Evolutionary conservation across 2,329 filamentous ascomycete genomes (phyloP), one percentile per base, ranked within the genome.

Genomic region (Epichloe uncinata): DNA sequence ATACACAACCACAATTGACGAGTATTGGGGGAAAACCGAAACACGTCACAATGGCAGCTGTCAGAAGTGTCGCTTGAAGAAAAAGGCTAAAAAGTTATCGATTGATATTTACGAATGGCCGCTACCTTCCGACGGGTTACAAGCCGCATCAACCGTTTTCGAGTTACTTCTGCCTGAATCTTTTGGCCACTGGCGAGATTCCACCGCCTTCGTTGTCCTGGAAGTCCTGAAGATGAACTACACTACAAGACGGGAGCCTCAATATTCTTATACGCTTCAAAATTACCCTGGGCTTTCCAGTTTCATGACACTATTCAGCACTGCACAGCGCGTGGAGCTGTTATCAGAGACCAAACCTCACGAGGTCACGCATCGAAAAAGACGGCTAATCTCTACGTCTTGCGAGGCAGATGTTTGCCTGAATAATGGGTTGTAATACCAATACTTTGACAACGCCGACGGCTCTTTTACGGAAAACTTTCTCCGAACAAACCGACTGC

Each of bases 61-160:
- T 50, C 2, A 3, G 1, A 68, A 65, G 48, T 79, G 74, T 54
- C 2, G 2, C 0, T 52, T 63, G 0, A 42, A 54, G 3, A 4
- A 5, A 0, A 1, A 59, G n/a, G 74, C 75, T 0, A 43, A 64
- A 0, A 2, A 3, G 0, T 50, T 83, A 0, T 37, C 26, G 0
- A 79, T 84, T 7, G 0, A 41, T 0, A 57, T 77, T 8, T 66
- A 78, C 52, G 80, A 84, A 56, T 82, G 76, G 76, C 78, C 79
- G 0, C 61, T 82, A 0, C 71, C 77, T 0, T 33, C 41, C 0
- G 15, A 65, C 0, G 0, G 42, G 0, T n/a, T 54, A 0, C 30
- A 65, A 13, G 68, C 68, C 0, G 72, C 76, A 53, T 62, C 73
- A 0, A 68, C 68, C 0, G 66, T 82, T 0, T 82, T 82, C 36